Base-by-base conservation (phyloP, 805 yeast genomes). In the Saturnispora ahearnii region DNA sequence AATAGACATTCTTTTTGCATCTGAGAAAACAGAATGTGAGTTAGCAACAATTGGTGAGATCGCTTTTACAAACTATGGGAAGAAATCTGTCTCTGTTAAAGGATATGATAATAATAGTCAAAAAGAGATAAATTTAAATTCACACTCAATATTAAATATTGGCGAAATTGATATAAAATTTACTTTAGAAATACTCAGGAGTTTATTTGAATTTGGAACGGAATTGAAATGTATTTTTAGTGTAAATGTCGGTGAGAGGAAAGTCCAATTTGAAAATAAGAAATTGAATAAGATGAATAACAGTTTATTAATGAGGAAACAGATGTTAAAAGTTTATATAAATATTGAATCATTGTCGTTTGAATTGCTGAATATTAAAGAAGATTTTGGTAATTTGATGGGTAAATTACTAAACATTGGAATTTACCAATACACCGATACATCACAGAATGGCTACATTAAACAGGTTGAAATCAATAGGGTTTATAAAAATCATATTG, bases 311-410 rank as follows among this genome's bases (percentile, higher is more conserved):
- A 49, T 59, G 15, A 57, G 45, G 22, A 24, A 50, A 1, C 60
- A 59, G 47, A 21, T 50, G 1, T 33, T 62, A 10, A 45, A 51
- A 11, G 44, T 45, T 26, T 58, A 49, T 41, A 11, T 56, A 10
- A 37, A 30, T 9, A 34, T 65, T 12, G 57, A 57, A 11, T 28
- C 46, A 0, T 5, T 65, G 1, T 32, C 51, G 0, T 34, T 60
- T 5, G 44, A 47, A 0, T 6, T 69, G 0, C n/a, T 46, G 0
- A 24, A 57, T 2, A 46, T 72, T 1, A 55, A 58, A 24, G 53
- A 55, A 1, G 45, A 52, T 12, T 72, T 73, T 60, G 76, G 76
- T 2, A 62, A 58, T 47, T 4, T 70, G 1, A 41, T 32, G 0
- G 60, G 60, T 0, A 26, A 41, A 1, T 40, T 66, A 0, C 52